phyloP scores from a whole-genome alignment of 1,284 basidiomycete genomes.

The Naganishia sp. region DNA sequence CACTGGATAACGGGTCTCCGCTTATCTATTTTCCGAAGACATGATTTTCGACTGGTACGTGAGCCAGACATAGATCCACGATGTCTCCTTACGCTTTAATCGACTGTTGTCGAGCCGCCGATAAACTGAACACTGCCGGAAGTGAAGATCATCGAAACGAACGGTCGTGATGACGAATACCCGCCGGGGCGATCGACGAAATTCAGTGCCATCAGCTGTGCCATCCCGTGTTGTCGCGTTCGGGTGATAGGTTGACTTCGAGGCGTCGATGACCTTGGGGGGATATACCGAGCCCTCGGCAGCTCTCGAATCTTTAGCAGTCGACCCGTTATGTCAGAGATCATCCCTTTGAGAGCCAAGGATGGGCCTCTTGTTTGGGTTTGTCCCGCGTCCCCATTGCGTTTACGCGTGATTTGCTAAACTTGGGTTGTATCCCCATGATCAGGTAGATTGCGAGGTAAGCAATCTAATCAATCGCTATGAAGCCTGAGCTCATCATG shows the following conservation, averaged over 20 bases:
- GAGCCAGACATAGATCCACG: too few species aligned
- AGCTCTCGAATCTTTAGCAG: too few species aligned
- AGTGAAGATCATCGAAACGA: too few species aligned
- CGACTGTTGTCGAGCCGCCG: too few species aligned
- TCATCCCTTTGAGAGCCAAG: constrained; percentile 42
- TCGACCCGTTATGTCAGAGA: background rate
- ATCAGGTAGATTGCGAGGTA: constrained; percentile 40
- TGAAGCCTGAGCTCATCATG: too few species aligned
- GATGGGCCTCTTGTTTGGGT: constrained; percentile 55
- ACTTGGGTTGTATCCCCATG: background rate
- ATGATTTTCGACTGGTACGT: too few species aligned
- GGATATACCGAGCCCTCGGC: background rate
- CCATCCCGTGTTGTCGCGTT: background rate
- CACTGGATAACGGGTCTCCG: too few species aligned
- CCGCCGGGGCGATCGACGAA: background rate
- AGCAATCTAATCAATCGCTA: background rate
- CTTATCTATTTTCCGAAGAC: too few species aligned
- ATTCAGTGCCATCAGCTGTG: background rate
- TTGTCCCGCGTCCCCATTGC: constrained; percentile 16
- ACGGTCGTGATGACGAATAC: background rate
- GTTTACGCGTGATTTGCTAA: too few species aligned
- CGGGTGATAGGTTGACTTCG: background rate
- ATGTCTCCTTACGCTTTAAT: too few species aligned
- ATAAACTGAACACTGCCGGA: too few species aligned
- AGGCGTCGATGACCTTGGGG: background rate